Percentiles rank a stretch among this genome's conserved stretches.
Conservation (phyloP, 306 rosid genomes). For the Vigna radiata region DNA sequence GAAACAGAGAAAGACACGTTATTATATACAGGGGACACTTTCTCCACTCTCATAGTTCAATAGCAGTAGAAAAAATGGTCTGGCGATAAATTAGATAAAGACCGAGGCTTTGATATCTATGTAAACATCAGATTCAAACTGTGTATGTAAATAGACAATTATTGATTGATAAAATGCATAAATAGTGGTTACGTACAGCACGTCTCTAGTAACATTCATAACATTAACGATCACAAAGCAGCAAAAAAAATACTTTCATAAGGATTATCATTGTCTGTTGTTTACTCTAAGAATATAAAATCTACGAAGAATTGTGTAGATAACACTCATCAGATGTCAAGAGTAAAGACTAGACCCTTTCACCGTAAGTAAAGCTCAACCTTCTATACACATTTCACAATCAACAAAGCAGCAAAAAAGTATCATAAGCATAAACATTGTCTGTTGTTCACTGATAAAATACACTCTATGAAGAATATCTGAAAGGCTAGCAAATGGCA, state of each 20-base stretch:
- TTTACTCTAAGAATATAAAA: slow-evolving; percentile 23
- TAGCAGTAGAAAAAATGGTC: background rate
- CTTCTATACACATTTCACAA: slow-evolving; percentile 27
- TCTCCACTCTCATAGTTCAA: background rate
- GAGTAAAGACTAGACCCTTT: background rate
- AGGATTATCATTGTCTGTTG: too few relatives aligned
- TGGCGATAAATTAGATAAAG: background rate
- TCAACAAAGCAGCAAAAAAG: background rate
- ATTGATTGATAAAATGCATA: slow-evolving; percentile 8
- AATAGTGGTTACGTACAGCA: slow-evolving; percentile 11
- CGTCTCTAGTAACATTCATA: slow-evolving; percentile 11
- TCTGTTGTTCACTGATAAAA: slow-evolving; percentile 10
- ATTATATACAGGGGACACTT: slow-evolving; percentile 28
- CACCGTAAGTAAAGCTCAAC: background rate
- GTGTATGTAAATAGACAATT: background rate
- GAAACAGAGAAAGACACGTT: slow-evolving; percentile 43
- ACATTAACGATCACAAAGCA: background rate
- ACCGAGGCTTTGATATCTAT: slow-evolving; percentile 8
- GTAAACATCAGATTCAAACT: background rate
- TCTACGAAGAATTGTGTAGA: slow-evolving; percentile 9
- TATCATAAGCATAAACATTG: slow-evolving; percentile 18
- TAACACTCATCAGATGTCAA: background rate
- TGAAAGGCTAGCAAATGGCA: background rate
- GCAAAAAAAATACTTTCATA: too few relatives aligned
- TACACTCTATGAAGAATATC: slow-evolving; percentile 7